Percentiles rank a stretch among this genome's conserved stretches.
phyloP scores from a whole-genome alignment of 2,329 filamentous ascomycete genomes.

The Trichoderma oligosporum region DNA sequence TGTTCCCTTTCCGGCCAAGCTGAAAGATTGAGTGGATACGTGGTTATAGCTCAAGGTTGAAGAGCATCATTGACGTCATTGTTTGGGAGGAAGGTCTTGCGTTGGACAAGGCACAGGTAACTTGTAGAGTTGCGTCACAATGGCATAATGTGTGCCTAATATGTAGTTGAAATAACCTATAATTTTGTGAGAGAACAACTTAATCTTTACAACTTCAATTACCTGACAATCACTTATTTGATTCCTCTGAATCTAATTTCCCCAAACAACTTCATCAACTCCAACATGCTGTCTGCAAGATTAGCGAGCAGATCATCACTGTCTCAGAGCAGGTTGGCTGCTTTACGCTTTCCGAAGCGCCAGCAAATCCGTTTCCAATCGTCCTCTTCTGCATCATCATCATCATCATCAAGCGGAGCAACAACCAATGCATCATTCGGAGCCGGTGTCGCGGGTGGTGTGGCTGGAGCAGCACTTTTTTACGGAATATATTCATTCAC shows the following conservation, averaged over 20 bases:
- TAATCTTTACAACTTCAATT: background rate
- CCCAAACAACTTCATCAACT: background rate
- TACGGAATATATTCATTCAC: slow-evolving; percentile 44
- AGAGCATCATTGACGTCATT: slow-evolving; percentile 12
- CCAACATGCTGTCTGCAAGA: slow-evolving; percentile 15
- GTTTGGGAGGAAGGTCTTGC: background rate
- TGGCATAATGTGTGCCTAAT: slow-evolving; percentile 13
- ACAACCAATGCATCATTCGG: slow-evolving; percentile 28
- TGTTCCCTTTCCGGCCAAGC: background rate
- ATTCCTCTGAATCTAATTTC: background rate
- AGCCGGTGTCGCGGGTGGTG: slow-evolving; percentile 42
- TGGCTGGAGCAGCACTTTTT: slow-evolving; percentile 41
- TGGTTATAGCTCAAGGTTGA: background rate
- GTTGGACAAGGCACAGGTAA: background rate
- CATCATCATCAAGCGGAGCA: background rate
- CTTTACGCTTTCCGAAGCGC: slow-evolving; percentile 6
- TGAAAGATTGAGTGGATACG: background rate
- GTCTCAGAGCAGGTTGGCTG: slow-evolving; percentile 2
- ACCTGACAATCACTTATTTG: background rate
- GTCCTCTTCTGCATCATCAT: slow-evolving; percentile 1
- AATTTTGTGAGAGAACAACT: background rate
- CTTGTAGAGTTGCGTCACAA: slow-evolving; percentile 13
- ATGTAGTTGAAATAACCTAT: background rate
- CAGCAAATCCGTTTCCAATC: slow-evolving; percentile 16
- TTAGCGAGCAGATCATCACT: slow-evolving; percentile 5